A percentile compares a stretch with the other conserved stretches of the same genome.
These are phyloP conservation scores for Lenzites betulinus DNA, from an alignment of 768 basidiomycete species.

Conservation along the genomic window DNA sequence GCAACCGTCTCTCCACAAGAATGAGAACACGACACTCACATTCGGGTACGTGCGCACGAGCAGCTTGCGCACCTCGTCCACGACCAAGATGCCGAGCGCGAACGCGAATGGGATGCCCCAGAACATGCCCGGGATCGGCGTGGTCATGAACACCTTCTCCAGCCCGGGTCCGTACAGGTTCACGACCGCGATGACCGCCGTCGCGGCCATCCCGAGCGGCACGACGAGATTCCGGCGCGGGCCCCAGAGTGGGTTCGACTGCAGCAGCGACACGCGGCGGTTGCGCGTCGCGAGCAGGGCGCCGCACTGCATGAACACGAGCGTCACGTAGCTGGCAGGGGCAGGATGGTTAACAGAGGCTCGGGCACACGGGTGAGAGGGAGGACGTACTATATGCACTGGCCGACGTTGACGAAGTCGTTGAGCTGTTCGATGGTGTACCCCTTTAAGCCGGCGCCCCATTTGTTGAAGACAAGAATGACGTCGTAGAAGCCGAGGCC, in stretches of 20 bases:
- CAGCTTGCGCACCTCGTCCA: conserved; percentile 49
- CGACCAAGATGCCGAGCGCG: conserved; percentile 40
- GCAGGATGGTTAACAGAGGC: conserved; percentile 44
- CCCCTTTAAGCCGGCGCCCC: conserved; percentile 40
- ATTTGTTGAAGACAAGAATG: conserved; percentile 49
- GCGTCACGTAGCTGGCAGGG: conserved; percentile 47
- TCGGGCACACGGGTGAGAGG: background rate
- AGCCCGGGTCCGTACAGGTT: conserved; percentile 48
- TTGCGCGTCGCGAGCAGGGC: conserved; percentile 59
- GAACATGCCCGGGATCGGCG: conserved; percentile 48
- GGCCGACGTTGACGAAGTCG: conserved; percentile 54
- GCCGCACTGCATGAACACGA: conserved; percentile 64
- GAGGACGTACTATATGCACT: conserved; percentile 46
- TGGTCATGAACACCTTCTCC: conserved; percentile 44
- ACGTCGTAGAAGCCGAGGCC: conserved; percentile 51
- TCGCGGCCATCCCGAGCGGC: conserved; percentile 40
- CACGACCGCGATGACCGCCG: conserved; percentile 44
- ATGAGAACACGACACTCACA: conserved; percentile 28
- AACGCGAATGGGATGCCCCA: conserved; percentile 51
- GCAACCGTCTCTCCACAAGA: background rate
- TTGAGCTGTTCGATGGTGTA: conserved; percentile 44
- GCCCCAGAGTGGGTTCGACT: conserved; percentile 54
- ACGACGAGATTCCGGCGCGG: conserved; percentile 46
- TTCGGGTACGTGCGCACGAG: conserved; percentile 46
- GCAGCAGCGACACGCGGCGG: conserved; percentile 54